phyloP scores from a whole-genome alignment of 163 green algal genomes.

The Coccomyxa subellipsoidea region DNA sequence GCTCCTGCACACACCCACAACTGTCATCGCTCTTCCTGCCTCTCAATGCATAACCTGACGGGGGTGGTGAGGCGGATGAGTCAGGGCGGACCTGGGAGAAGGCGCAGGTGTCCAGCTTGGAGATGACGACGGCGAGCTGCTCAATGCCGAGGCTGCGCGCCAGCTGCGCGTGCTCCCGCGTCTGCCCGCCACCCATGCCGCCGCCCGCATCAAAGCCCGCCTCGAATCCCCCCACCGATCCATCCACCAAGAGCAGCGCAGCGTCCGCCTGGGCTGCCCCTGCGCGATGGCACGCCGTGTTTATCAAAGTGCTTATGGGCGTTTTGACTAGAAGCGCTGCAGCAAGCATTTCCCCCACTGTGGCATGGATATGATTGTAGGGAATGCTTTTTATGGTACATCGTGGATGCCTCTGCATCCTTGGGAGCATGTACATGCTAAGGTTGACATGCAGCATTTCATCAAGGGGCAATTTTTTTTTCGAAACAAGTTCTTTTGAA shows the following conservation, averaged over 20 bases:
- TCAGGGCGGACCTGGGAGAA: conserved; percentile 46
- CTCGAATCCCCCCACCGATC: conserved; percentile 89
- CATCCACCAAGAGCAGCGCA: conserved; percentile 93
- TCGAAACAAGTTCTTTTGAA: too few relatives aligned
- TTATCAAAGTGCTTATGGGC: too few relatives aligned
- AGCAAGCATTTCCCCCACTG: too few relatives aligned
- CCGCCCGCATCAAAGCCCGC: conserved; percentile 72
- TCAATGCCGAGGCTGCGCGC: conserved; percentile 85
- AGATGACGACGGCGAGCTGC: conserved; percentile 89
- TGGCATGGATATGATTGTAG: too few relatives aligned
- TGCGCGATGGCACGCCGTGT: too few relatives aligned
- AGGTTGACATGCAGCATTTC: too few relatives aligned
- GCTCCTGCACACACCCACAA: conserved; percentile 36
- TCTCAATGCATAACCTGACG: too few relatives aligned
- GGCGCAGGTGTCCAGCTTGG: conserved; percentile 90
- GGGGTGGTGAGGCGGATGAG: background rate
- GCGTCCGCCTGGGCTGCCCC: conserved; percentile 88
- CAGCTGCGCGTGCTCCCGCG: conserved; percentile 93
- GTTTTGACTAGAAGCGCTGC: too few relatives aligned
- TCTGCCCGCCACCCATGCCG: conserved; percentile 75
- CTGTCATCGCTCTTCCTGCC: background rate
- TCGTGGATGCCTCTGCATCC: too few relatives aligned
- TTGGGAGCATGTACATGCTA: too few relatives aligned
- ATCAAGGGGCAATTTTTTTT: too few relatives aligned
- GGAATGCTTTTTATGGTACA: too few relatives aligned